Base-by-base conservation (phyloP, 305 asterid genomes). In the Fraxinus ornus region DNA sequence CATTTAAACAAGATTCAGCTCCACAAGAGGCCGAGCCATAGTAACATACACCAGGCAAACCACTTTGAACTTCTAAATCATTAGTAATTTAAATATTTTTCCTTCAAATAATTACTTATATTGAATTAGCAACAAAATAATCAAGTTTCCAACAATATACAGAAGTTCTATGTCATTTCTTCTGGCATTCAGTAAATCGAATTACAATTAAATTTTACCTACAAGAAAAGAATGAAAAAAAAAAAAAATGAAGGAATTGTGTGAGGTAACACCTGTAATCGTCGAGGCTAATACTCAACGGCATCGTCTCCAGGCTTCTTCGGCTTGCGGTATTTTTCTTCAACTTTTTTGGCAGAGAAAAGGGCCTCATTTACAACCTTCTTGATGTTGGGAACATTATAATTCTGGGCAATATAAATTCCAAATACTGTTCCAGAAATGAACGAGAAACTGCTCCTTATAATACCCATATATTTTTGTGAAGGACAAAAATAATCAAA, bases 391-490 rank as follows among this genome's bases (percentile, higher is more conserved):
- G 94, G 98, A 55, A 92, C 90, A 74, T 86, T 88, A 88, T 93
- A 93, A 83, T 90, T 93, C 93, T 93, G 98, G 26, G 91, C 97
- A 77, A 90, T 78, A 89, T 90, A 93, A 7, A 92, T 88, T 55
- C 97, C 97, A 84, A 86, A 90, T 4, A 88, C 83, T 8, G 94
- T 85, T 49, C 97, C 97, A 6, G 89, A 82, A 66, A 93, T 70
- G 83, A 93, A 86, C 13, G 90, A 32, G 85, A 92, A 92, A 78
- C 87, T 88, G 81, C 93, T 78, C 81, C 84, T 85, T 2, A 93
- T 78, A 22, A 92, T 79, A 70, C 97, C 97, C 97, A 92, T 52
- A 4, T 52, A 52, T 28, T 26, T 32, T 26, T 8, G 73, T 22
- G 33, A 52, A 26, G 19, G 44, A 49, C 22, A 36, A 17, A 12